Percentiles rank a stretch among this genome's conserved stretches.
phyloP scores from a whole-genome alignment of 2,329 filamentous ascomycete genomes.

The Botrytis galanthina region DNA sequence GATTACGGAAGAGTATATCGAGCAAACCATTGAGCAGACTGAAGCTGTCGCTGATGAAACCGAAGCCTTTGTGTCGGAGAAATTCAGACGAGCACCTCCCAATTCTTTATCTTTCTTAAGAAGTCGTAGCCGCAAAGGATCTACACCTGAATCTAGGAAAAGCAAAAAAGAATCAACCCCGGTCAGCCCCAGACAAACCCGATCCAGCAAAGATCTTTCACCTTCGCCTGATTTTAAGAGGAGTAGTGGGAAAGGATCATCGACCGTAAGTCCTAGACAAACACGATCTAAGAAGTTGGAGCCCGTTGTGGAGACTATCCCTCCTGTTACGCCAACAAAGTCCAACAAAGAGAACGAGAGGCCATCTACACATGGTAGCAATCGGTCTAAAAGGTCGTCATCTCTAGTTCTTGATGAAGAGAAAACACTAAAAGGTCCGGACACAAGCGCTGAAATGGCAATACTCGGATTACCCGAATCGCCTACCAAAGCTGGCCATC shows the following conservation, averaged over 20 bases:
- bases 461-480: constrained; percentile 29
- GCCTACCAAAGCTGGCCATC: constrained; percentile 28
- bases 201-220: not conserved
- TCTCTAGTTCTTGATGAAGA: constrained; percentile 30
- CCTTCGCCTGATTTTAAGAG: not conserved
- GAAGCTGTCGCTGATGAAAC: not conserved
- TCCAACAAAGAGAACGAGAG: constrained; percentile 3
- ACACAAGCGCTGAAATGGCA: constrained; percentile 37
- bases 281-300: constrained; percentile 13
- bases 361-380: not conserved
- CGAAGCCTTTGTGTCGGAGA: not conserved
- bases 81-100: not conserved
- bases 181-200: not conserved
- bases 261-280: constrained; percentile 11
- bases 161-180: not conserved
- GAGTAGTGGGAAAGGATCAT: not conserved
- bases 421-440: constrained; percentile 31
- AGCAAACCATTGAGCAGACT: not conserved
- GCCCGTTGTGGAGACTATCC: not conserved
- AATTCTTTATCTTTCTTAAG: not conserved
- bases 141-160: not conserved
- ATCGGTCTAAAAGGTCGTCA: constrained; percentile 18
- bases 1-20: not conserved
- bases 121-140: not conserved
- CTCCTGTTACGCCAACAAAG: constrained; percentile 16